phyloP scores from a whole-genome alignment of 345 rosid genomes.

The Eucalyptus leucophloia region DNA sequence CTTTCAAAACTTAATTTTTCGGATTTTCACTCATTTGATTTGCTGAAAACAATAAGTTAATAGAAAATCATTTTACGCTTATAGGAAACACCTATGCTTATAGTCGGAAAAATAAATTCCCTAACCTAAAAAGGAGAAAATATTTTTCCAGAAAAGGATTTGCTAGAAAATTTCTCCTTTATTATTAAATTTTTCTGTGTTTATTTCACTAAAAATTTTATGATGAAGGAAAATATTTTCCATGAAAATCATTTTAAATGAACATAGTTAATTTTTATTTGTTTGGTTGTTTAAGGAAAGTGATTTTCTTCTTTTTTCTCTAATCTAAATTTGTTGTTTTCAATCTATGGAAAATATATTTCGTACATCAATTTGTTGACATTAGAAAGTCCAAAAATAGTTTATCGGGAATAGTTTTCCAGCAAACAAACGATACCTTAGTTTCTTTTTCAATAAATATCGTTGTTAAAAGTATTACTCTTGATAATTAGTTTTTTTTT shows the following conservation, averaged over 20 bases:
- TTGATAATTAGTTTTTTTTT: neutral
- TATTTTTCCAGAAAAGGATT: neutral
- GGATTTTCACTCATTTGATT: neutral
- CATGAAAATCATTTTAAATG: neutral
- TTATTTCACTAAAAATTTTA: neutral
- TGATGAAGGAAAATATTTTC: no score
- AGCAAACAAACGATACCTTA: neutral
- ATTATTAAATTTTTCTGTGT: neutral
- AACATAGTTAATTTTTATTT: neutral
- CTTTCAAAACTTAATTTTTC: neutral
- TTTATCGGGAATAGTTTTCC: rapidly evolving
- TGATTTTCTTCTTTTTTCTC: neutral
- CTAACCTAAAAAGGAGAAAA: neutral
- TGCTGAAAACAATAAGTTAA: neutral
- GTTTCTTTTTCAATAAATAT: neutral
- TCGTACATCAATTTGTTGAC: neutral
- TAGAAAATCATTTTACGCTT: no score
- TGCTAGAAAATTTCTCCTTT: neutral
- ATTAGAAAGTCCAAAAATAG: neutral
- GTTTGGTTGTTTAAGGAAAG: neutral
- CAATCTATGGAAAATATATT: neutral
- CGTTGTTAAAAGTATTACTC: neutral
- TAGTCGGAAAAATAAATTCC: neutral
- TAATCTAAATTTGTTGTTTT: neutral
- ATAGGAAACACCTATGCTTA: no score